Percentiles rank a stretch among this genome's conserved stretches.
These are phyloP conservation scores for Fusarium sp. DNA, from an alignment of 2,329 filamentous ascomycete genomes.

Conservation along the genomic window DNA sequence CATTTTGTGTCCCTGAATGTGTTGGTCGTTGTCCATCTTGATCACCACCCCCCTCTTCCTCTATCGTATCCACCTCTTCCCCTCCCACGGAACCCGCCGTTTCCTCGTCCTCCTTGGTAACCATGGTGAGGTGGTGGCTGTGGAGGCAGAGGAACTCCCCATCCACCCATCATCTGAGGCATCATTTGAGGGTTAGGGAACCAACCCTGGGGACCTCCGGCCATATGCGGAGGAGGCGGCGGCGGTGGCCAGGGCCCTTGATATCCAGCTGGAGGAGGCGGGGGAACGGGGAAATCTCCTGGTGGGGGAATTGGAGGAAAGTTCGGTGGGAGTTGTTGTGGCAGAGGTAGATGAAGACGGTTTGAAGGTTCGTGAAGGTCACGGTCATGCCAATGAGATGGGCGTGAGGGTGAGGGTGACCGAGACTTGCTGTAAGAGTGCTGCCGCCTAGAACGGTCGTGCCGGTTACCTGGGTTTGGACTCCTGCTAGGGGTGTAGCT, in stretches of 20 bases:
- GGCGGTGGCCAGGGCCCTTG: constrained; percentile 59
- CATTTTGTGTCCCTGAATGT: neutral
- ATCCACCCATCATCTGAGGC: constrained; percentile 44
- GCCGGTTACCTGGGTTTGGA: constrained; percentile 35
- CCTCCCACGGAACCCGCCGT: constrained; percentile 45
- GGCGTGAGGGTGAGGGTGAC: constrained; percentile 40
- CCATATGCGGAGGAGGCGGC: constrained; percentile 46
- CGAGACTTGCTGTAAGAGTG: constrained; percentile 44
- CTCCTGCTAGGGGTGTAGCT: constrained; percentile 51
- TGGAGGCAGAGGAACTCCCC: constrained; percentile 42
- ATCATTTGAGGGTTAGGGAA: constrained; percentile 45
- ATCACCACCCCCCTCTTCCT: constrained; percentile 45
- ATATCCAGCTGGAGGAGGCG: constrained; percentile 55
- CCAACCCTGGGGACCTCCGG: constrained; percentile 43
- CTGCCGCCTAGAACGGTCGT: constrained; percentile 35
- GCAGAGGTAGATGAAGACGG: constrained; percentile 44
- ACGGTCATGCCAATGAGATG: constrained; percentile 29
- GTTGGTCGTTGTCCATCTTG: neutral
- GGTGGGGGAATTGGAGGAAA: constrained; percentile 34
- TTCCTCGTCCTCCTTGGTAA: constrained; percentile 41
- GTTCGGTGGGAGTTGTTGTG: constrained; percentile 36
- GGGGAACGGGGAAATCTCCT: constrained; percentile 49
- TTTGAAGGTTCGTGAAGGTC: constrained; percentile 15
- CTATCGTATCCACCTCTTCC: constrained; percentile 50
- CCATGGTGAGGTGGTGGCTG: constrained; percentile 38